Percentiles rank a stretch among this genome's conserved stretches.
These are phyloP conservation scores for Vicia faba DNA, from an alignment of 306 rosid genomes.

Conservation along the genomic window DNA sequence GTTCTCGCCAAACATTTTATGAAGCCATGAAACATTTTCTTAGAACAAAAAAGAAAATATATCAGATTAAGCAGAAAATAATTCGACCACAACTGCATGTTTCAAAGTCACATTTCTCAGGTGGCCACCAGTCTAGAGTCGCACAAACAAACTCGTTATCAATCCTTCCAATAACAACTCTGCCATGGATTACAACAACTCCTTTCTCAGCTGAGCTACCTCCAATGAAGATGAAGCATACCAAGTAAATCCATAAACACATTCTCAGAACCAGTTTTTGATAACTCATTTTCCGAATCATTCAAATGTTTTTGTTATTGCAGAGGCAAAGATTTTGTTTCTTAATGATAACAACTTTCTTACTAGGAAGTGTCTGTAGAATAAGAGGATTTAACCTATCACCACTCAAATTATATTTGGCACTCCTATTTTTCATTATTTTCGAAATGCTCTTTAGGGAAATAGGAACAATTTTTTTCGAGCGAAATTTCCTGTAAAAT, in stretches of 20 bases:
- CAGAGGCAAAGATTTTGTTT: too few relatives aligned
- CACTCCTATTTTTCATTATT: too few relatives aligned
- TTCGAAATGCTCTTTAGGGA: too few relatives aligned
- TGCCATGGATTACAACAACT: constrained; percentile 55
- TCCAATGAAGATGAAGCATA: constrained; percentile 36
- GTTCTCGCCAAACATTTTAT: too few relatives aligned
- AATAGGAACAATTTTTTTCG: too few relatives aligned
- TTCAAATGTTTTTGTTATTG: too few relatives aligned
- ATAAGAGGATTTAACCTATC: too few relatives aligned
- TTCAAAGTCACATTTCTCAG: constrained; percentile 93
- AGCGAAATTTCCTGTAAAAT: too few relatives aligned
- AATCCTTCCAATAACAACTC: constrained; percentile 57
- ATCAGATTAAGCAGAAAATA: constrained; percentile 85
- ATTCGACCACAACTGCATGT: constrained; percentile 33
- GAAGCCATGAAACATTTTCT: too few relatives aligned
- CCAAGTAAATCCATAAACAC: constrained; percentile 51
- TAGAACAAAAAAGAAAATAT: not conserved
- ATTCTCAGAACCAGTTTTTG: constrained; percentile 50
- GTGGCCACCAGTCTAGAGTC: constrained; percentile 98
- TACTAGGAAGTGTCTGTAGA: too few relatives aligned
- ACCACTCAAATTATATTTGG: too few relatives aligned
- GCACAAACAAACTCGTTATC: constrained; percentile 89
- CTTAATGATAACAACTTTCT: too few relatives aligned
- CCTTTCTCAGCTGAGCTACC: constrained; percentile 48
- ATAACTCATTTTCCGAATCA: constrained; percentile 56